phyloP scores from a whole-genome alignment of 1,139 yeast genomes.

The Suhomyces bolitotheri region DNA sequence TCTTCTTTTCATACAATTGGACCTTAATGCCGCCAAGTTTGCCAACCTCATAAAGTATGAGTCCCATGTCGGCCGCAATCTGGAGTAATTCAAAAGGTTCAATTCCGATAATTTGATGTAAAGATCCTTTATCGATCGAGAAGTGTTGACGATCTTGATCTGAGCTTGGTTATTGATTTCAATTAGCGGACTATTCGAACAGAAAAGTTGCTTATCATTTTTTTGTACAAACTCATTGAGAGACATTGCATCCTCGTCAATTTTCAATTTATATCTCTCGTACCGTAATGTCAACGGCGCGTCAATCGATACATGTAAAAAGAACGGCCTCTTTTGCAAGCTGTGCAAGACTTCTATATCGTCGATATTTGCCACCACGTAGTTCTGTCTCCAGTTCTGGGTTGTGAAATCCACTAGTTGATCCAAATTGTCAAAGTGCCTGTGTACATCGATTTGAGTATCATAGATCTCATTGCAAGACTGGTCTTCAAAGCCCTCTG shows the following conservation, averaged over 20 bases:
- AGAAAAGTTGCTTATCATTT: slow-evolving; percentile 49
- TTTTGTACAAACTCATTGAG: slow-evolving; percentile 46
- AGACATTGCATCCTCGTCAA: background rate
- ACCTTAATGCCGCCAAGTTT: slow-evolving; percentile 85
- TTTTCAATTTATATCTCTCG: slow-evolving; percentile 37
- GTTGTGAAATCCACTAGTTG: slow-evolving; percentile 67
- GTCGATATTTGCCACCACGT: slow-evolving; percentile 57
- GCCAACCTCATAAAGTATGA: slow-evolving; percentile 92
- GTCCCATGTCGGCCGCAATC: slow-evolving; percentile 95
- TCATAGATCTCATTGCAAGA: slow-evolving; percentile 1
- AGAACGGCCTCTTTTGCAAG: slow-evolving; percentile 77
- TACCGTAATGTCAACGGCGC: slow-evolving; percentile 65
- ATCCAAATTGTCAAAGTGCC: slow-evolving; percentile 25
- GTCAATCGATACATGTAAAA: slow-evolving; percentile 76
- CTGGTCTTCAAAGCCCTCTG: slow-evolving; percentile 2
- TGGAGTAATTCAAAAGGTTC: slow-evolving; percentile 53
- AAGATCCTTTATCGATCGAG: slow-evolving; percentile 48
- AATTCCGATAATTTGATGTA: slow-evolving; percentile 54
- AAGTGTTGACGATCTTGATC: slow-evolving; percentile 62
- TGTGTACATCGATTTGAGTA: slow-evolving; percentile 7
- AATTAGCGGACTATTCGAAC: slow-evolving; percentile 38
- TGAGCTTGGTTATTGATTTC: slow-evolving; percentile 58
- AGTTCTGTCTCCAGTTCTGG: slow-evolving; percentile 62
- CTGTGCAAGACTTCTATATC: slow-evolving; percentile 45
- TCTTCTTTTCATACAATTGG: slow-evolving; percentile 95